Evolutionary conservation across 2,329 filamentous ascomycete genomes (phyloP).

Genomic region (Capronia americana): DNA sequence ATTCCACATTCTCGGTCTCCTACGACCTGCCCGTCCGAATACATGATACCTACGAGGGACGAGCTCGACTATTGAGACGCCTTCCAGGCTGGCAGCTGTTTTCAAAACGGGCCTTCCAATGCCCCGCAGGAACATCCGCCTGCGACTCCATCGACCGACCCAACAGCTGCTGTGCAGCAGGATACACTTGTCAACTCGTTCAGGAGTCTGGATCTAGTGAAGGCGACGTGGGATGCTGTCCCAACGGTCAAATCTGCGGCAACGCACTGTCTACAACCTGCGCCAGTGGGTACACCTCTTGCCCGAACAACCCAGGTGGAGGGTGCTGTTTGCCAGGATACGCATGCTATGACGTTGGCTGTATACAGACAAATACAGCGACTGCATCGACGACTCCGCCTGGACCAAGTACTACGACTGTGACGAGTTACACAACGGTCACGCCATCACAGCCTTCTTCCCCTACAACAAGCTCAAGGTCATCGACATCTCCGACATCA

Average conservation of each 20-base stretch:
- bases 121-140: conserved; percentile 60
- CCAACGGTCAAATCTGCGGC: conserved; percentile 59
- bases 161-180: conserved; percentile 63
- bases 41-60: conserved; percentile 9
- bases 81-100: conserved; percentile 31
- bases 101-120: conserved; percentile 59
- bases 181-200: conserved; percentile 61
- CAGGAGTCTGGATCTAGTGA: conserved; percentile 58
- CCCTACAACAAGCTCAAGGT: conserved; percentile 39
- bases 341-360: conserved; percentile 63
- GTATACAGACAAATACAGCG: conserved; percentile 48
- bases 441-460: conserved; percentile 23
- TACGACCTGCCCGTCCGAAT: conserved; percentile 27
- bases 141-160: conserved; percentile 63
- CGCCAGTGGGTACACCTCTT: conserved; percentile 60
- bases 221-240: conserved; percentile 67
- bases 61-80: conserved; percentile 18
- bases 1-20: conserved; percentile 17
- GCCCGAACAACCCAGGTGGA: conserved; percentile 61
- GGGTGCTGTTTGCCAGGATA: conserved; percentile 69
- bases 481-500: conserved; percentile 43
- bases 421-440: conserved; percentile 39
- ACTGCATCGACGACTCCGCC: conserved; percentile 31
- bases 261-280: conserved; percentile 58
- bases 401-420: conserved; percentile 33